phyloP scores from a whole-genome alignment of 148 eudicot genomes.

The Bassia scoparia region DNA sequence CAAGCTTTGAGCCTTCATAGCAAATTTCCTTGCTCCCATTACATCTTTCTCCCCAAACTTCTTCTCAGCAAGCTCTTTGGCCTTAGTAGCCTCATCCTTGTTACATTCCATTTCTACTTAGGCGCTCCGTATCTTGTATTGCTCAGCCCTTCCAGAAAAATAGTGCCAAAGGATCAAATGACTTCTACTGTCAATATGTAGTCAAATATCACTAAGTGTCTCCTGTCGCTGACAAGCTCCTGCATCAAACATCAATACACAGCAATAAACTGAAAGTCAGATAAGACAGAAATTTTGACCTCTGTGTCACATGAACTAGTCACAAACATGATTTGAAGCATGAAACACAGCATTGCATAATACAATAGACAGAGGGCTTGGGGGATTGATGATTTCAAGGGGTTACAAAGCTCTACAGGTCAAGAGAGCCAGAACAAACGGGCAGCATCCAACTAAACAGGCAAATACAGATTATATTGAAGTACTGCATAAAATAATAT shows the following conservation, averaged over 20 bases:
- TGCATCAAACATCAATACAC: neutral
- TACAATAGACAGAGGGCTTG: neutral
- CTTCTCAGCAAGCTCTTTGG: constrained; percentile 36
- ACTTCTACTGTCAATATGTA: constrained; percentile 10
- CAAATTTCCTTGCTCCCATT: constrained; percentile 31
- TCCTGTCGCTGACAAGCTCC: neutral
- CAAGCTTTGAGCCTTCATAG: constrained; percentile 33
- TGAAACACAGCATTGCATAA: neutral
- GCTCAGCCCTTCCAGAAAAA: neutral
- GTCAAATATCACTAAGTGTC: neutral
- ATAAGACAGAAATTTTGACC: neutral
- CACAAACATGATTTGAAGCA: neutral
- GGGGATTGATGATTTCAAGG: neutral
- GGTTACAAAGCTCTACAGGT: neutral
- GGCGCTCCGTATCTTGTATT: neutral
- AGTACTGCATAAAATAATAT: neutral
- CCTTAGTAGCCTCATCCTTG: constrained; percentile 32
- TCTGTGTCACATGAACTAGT: neutral
- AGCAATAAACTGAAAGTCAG: neutral
- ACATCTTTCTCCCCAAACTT: constrained; percentile 30
- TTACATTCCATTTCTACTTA: constrained; percentile 31
- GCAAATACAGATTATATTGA: neutral
- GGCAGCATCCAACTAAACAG: neutral
- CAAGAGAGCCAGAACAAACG: neutral
- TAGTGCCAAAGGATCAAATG: neutral